These are phyloP conservation scores for Xylaria telfairii DNA, from an alignment of 495 filamentous ascomycete genomes.

Conservation along the genomic window DNA sequence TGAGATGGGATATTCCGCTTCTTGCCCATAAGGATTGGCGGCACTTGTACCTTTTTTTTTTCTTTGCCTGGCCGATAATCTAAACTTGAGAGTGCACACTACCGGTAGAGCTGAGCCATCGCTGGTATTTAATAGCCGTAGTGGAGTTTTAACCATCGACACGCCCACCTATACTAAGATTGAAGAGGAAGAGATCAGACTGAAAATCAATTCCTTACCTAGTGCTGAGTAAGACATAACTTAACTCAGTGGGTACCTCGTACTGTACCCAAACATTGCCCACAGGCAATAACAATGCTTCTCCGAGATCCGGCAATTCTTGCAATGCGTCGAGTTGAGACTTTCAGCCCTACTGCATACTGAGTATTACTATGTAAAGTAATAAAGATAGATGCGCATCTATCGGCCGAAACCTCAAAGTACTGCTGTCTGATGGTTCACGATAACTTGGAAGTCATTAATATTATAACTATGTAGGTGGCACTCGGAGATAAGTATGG, in stretches of 20 bases:
- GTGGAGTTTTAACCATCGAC: background rate
- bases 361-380: background rate
- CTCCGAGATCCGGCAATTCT: background rate
- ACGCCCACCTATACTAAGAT: background rate
- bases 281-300: background rate
- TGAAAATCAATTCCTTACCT: background rate
- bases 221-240: constrained; percentile 19
- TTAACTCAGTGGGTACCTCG: background rate
- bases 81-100: background rate
- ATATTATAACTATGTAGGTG: background rate
- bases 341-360: background rate
- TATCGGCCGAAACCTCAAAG: background rate
- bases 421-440: background rate
- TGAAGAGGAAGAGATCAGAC: background rate
- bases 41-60: background rate
- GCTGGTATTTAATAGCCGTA: background rate
- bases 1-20: constrained; percentile 5
- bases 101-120: background rate
- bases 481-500: background rate
- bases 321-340: background rate
- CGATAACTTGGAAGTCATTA: background rate
- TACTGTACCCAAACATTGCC: background rate
- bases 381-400: background rate
- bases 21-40: background rate
- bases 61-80: too few species aligned